Evolutionary conservation across 2,329 filamentous ascomycete species (phyloP), one percentile per base, ranked within the genome.

Genomic region (Penicillium fuscoglaucum): DNA sequence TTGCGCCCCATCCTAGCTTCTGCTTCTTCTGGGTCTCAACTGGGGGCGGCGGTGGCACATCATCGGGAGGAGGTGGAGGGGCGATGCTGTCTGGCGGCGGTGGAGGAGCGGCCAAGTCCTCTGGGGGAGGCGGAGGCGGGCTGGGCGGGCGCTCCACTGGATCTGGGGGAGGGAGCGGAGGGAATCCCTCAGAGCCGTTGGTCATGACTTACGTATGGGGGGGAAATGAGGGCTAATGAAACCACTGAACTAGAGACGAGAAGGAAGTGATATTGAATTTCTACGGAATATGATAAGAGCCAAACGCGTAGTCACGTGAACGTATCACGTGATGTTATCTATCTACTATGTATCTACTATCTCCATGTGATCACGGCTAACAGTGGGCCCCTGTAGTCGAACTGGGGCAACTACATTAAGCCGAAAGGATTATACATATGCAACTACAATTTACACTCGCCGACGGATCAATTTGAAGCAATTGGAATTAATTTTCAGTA

Each of bases 1-100:
- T 77, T 59, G 76, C 52, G 45, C 79, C 80, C 80, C 80, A 84
- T 65, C 83, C 82, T 52, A 72, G 68, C 67, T 86, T 84, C 70
- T 84, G 84, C 66, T 82, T 79, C 74, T 81, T 78, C 33, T 71
- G 72, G 10, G 66, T 60, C 6, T 72, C 64, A 4, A 66, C 59
- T 7, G 72, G 68, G 21, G 82, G 79, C 21, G 80, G 77, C 6
- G 77, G 82, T 13, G 76, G 75, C 21, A 68, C 63, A 43, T 78
- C 76, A 26, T 76, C 72, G 15, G 77, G 74, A 21, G 76, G 78
- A 52, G 78, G 78, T 52, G 78, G 76, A 55, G 78, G 76, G 60
- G 70, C 70, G 52, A 64, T 65, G 59, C 64, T 64, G 53, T 73
- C 70, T 58, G 72, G 67, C 13, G 78, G 76, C 29, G 77, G 78